A percentile compares a stretch with the other conserved stretches of the same genome.
Evolutionary conservation across 1,139 yeast species (phyloP).

Genomic region (Candida albicans): DNA sequence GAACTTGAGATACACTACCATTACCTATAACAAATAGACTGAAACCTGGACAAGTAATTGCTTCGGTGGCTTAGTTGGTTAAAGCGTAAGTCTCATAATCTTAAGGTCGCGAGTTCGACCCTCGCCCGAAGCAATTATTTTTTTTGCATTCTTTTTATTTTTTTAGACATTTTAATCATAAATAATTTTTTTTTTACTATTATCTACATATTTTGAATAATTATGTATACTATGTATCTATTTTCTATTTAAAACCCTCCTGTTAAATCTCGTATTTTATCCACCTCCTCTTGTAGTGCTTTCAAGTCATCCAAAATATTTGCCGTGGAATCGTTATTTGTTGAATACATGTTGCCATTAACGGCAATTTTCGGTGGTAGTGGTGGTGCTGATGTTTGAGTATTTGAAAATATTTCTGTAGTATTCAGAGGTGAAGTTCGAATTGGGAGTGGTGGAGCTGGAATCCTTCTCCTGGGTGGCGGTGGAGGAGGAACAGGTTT

Average conservation of each 20-base stretch:
- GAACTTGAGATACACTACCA: no score
- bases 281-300: conserved; percentile 66
- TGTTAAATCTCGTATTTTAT: conserved; percentile 49
- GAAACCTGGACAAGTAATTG: conserved; percentile 17
- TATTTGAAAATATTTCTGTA: neutral
- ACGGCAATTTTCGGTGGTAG: conserved; percentile 34
- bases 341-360: conserved; percentile 11
- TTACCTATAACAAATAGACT: no score
- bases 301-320: conserved; percentile 60
- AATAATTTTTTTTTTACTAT: neutral
- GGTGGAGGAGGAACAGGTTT: conserved; percentile 38
- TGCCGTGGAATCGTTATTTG: conserved; percentile 38
- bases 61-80: conserved; percentile 52
- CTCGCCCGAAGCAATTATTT: conserved; percentile 49
- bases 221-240: neutral
- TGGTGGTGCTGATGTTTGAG: conserved; percentile 22
- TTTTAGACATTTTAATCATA: neutral
- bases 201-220: no score
- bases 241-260: conserved; percentile 40
- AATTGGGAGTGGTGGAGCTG: conserved; percentile 41
- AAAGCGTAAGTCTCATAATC: conserved; percentile 51
- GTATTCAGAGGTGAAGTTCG: conserved; percentile 15
- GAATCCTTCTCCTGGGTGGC: conserved; percentile 36
- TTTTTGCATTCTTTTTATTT: conserved; percentile 7
- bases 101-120: conserved; percentile 55